Evolutionary conservation across 163 green algal genomes (phyloP), one percentile per base, ranked within the genome.

Genomic region (Prototheca wickerhamii): DNA sequence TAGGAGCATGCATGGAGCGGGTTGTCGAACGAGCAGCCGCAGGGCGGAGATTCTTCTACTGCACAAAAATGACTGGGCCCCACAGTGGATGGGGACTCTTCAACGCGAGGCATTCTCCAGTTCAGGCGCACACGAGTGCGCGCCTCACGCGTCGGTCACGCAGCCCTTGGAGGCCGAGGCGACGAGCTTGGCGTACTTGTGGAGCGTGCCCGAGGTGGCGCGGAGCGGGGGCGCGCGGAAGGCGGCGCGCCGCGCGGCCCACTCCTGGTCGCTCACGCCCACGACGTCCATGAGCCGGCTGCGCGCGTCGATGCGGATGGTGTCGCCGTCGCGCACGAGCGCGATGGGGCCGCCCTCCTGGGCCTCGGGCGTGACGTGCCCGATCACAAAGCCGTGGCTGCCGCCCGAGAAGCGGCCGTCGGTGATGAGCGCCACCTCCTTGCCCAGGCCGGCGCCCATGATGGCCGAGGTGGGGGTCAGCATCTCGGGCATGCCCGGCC

Each of bases 401-500:
- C 89, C 93, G 33, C 93, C 93, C 40, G 77, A 89, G 72, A 94
- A 94, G 4, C 87, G 70, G 17, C 87, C 87, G 68, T 94, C 87
- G 20, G 91, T 98, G 74, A 98, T 89, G 56, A 98, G 84, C 23
- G 91, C 91, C 61, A 86, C 93, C 21, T 96, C 87, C 63, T 97
- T 87, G 63, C 91, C 93, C 33, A 99, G 85, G 31, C 93, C 93
- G 2, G 91, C 91, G 10, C 93, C 93, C 87, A 98, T 98, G 84
- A 99, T 97, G 54, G 90, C 91, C 7, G 69, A 86, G 42, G 93
- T 98, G 59, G 93, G 93, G 2, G 86, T 98, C 30, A 99, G 76
- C 93, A 99, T 98, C 80, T 99, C 93, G 5, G 93, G 93, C 92
- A 99, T 98, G 64, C 93, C 93, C 23, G 93, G 93, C 10, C 93